These are phyloP conservation scores for Kingdonia uniflora DNA, from an alignment of 164 flowering plant species.

Conservation along the genomic window DNA sequence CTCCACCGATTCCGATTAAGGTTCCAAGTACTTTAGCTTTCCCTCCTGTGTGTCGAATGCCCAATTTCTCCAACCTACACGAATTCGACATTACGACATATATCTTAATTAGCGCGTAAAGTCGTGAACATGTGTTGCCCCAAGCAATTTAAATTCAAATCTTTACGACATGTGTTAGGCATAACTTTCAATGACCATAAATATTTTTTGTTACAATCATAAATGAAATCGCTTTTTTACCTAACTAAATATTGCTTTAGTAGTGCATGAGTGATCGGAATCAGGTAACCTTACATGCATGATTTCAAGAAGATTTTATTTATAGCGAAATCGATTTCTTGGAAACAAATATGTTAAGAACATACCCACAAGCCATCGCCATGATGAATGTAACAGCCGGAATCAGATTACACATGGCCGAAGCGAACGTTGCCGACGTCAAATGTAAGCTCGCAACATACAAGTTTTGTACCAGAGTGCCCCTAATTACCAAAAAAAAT, in stretches of 20 bases:
- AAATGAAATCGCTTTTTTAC: no score
- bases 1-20: slow-evolving; percentile 46
- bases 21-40: slow-evolving; percentile 54
- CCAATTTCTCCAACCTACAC: slow-evolving; percentile 37
- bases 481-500: not conserved
- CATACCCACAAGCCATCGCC: not conserved
- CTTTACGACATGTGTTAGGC: no score
- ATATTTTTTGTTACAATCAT: not conserved
- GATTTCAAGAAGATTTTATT: no score
- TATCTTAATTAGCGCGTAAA: not conserved
- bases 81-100: not conserved
- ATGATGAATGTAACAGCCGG: slow-evolving; percentile 2
- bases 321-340: no score
- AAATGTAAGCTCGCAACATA: slow-evolving; percentile 1
- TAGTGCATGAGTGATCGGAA: no score
- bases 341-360: not conserved
- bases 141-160: not conserved
- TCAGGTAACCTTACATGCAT: no score
- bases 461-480: not conserved
- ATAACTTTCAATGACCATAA: not conserved
- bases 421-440: not conserved
- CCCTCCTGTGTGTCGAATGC: slow-evolving; percentile 21
- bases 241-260: no score
- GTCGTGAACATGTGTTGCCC: no score
- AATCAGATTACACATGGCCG: not conserved